These are phyloP conservation scores for Neofusicoccum parvum DNA, from an alignment of 2,329 filamentous ascomycete species.

Conservation along the genomic window DNA sequence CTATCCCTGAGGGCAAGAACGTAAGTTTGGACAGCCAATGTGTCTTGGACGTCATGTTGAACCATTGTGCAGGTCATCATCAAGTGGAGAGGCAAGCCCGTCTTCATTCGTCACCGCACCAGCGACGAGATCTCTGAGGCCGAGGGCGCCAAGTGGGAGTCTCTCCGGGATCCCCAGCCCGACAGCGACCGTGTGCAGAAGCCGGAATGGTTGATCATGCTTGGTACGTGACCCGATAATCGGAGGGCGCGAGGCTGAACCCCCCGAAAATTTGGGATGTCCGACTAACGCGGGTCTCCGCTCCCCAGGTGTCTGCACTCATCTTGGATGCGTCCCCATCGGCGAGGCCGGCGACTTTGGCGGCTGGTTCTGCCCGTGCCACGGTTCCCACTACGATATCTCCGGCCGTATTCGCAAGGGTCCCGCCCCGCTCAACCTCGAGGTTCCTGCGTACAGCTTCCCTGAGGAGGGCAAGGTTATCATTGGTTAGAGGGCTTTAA, in stretches of 20 bases:
- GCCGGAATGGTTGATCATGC: conserved; percentile 98
- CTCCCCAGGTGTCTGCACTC: conserved; percentile 86
- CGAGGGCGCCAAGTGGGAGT: conserved; percentile 79
- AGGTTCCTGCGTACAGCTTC: conserved; percentile 92
- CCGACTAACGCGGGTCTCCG: conserved; percentile 27
- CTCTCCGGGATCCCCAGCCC: conserved; percentile 86
- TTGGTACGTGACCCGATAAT: conserved; percentile 63
- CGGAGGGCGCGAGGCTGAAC: not conserved
- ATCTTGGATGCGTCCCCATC: conserved; percentile 98
- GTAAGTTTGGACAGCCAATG: conserved; percentile 56
- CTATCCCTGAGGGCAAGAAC: conserved; percentile 99
- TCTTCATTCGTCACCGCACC: conserved; percentile 99
- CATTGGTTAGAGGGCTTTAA: conserved; percentile 68
- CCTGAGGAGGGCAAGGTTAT: conserved; percentile 83
- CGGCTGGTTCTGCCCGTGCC: conserved; percentile 99
- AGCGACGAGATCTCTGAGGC: conserved; percentile 90
- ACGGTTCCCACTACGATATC: conserved; percentile 99
- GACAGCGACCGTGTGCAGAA: conserved; percentile 95
- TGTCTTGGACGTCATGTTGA: conserved; percentile 26
- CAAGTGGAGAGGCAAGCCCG: conserved; percentile 99
- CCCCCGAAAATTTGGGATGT: not conserved
- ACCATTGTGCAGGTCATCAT: conserved; percentile 74
- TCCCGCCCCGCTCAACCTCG: conserved; percentile 94
- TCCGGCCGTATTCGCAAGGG: conserved; percentile 97
- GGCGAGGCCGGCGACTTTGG: conserved; percentile 97